phyloP scores from a whole-genome alignment of 768 basidiomycete species.

The Mrakia frigida region DNA sequence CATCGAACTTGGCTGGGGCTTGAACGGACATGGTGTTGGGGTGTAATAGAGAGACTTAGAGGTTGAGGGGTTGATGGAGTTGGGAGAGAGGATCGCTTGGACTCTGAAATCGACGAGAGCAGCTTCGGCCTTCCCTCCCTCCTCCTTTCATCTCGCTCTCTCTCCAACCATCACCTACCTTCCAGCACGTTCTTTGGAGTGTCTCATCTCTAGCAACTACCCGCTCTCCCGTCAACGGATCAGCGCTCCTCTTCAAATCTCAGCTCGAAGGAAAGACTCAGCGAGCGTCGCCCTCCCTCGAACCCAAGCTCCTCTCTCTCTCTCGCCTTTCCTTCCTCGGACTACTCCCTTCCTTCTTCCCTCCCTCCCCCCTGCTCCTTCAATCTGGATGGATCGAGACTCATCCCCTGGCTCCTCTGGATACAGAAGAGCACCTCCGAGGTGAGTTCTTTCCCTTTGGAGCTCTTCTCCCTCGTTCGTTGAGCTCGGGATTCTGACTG shows the following conservation, averaged over 20 bases:
- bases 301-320: not conserved
- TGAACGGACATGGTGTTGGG: constrained; percentile 31
- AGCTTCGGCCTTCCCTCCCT: not conserved
- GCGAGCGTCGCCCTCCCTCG: too few species aligned
- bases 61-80: not conserved
- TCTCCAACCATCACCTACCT: not conserved
- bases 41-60: not conserved
- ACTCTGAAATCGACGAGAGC: not conserved
- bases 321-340: not conserved
- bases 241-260: too few species aligned
- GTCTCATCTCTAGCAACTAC: not conserved
- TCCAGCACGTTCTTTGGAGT: not conserved
- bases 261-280: too few species aligned
- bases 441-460: too few species aligned
- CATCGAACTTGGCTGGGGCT: constrained; percentile 57
- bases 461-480: too few species aligned
- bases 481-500: not conserved
- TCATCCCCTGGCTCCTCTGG: too few species aligned
- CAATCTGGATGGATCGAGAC: not conserved
- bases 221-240: not conserved
- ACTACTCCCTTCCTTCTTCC: not conserved
- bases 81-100: not conserved
- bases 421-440: too few species aligned
- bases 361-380: not conserved
- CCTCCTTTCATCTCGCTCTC: not conserved